Conservation (phyloP, 1,139 yeast species). For the Wickerhamomyces sp. region DNA sequence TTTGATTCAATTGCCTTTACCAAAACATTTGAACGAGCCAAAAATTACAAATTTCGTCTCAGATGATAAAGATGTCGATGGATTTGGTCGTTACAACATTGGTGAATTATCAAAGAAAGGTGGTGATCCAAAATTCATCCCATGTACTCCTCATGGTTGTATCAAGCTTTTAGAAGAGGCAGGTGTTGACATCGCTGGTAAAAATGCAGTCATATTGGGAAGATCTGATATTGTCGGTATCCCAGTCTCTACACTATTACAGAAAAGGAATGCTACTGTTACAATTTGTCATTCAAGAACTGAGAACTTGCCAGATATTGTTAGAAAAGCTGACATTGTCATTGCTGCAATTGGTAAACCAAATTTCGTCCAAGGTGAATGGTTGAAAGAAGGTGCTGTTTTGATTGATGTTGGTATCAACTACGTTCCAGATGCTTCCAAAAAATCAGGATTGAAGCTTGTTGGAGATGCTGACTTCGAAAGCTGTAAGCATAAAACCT, state of each 20-base stretch:
- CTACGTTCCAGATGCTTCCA: constrained; percentile 58
- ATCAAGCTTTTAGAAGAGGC: constrained; percentile 64
- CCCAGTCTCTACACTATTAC: constrained; percentile 70
- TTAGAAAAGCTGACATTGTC: constrained; percentile 65
- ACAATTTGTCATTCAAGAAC: constrained; percentile 68
- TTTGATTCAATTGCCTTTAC: constrained; percentile 70
- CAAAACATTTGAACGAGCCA: constrained; percentile 65
- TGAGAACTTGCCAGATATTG: constrained; percentile 43
- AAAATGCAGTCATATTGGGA: constrained; percentile 74
- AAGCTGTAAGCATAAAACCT: constrained; percentile 50
- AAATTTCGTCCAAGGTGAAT: constrained; percentile 64
- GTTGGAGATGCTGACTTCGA: constrained; percentile 78
- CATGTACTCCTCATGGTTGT: constrained; percentile 80
- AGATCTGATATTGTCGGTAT: constrained; percentile 83
- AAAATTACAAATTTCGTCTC: constrained; percentile 62
- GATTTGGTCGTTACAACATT: constrained; percentile 69
- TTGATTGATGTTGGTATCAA: constrained; percentile 81
- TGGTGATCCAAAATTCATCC: constrained; percentile 66
- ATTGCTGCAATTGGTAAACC: constrained; percentile 77
- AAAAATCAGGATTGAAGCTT: constrained; percentile 60
- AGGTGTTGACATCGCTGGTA: constrained; percentile 55
- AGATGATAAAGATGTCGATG: constrained; percentile 74
- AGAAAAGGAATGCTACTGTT: constrained; percentile 71
- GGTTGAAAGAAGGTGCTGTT: constrained; percentile 65
- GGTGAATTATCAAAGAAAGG: constrained; percentile 74